A percentile compares a stretch with the other conserved stretches of the same genome.
These are phyloP conservation scores for Puccinellia tenuiflora DNA, from an alignment of 176 grass and related monocot species.

Conservation along the genomic window DNA sequence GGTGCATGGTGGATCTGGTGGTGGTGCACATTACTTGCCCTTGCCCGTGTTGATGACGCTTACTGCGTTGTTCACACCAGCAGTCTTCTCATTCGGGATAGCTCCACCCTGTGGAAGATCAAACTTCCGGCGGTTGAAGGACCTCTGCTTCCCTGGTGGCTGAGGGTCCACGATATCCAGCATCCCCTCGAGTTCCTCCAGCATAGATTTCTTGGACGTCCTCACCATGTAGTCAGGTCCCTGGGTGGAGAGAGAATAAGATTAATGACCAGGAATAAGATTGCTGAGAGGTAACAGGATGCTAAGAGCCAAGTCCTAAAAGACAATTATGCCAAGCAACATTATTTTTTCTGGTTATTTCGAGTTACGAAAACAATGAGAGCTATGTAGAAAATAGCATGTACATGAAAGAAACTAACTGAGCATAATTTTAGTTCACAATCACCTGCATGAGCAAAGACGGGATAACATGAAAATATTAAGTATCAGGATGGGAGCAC, in stretches of 20 bases:
- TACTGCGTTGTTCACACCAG: constrained; percentile 36
- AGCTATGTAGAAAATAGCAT: not conserved
- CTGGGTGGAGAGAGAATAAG: not conserved
- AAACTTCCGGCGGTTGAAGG: constrained; percentile 50
- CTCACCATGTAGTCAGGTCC: constrained; percentile 93
- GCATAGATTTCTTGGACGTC: constrained; percentile 70
- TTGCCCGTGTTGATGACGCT: constrained; percentile 32
- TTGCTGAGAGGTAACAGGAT: not conserved
- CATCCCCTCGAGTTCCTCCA: constrained; percentile 80
- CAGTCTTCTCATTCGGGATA: constrained; percentile 34
- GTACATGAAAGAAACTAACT: not conserved
- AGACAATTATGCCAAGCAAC: not conserved
- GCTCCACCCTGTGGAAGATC: constrained; percentile 67
- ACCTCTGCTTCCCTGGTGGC: constrained; percentile 44
- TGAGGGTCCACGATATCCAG: constrained; percentile 82
- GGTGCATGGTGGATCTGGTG: not conserved
- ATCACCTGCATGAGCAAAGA: not conserved
- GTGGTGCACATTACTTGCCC: constrained; percentile 31
- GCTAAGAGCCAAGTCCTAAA: not conserved
- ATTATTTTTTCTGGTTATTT: not conserved
- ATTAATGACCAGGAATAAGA: not conserved
- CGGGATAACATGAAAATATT: not conserved
- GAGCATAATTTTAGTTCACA: not conserved
- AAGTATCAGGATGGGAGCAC: not conserved
- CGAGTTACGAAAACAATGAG: too few relatives aligned